Evolutionary conservation across 768 basidiomycete species (phyloP).

Genomic region (Pleurotus giganteus): DNA sequence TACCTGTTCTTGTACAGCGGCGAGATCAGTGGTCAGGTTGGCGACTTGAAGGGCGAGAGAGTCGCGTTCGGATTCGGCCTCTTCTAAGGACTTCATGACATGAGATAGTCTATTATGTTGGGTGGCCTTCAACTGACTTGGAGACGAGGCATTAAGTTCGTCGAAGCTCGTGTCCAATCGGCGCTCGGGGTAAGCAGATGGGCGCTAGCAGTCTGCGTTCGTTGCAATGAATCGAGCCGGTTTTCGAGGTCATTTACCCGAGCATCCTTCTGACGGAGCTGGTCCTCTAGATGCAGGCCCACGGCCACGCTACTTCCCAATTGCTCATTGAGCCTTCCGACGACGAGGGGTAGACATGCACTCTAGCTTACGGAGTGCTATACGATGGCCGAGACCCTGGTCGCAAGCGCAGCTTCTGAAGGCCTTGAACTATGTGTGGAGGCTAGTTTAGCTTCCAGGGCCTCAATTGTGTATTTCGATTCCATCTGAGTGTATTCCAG

Average conservation of each 20-base stretch:
- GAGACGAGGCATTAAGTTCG: slow-evolving; percentile 29
- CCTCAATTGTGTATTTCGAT: slow-evolving; percentile 60
- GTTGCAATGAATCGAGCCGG: neutral
- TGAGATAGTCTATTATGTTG: slow-evolving; percentile 35
- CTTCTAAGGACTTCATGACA: slow-evolving; percentile 46
- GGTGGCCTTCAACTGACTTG: slow-evolving; percentile 35
- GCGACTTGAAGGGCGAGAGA: slow-evolving; percentile 62
- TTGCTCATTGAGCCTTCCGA: slow-evolving; percentile 31
- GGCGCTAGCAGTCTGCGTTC: neutral
- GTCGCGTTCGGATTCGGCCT: slow-evolving; percentile 63
- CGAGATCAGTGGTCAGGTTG: slow-evolving; percentile 62
- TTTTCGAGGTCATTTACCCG: neutral
- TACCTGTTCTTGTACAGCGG: slow-evolving; percentile 50
- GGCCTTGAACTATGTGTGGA: neutral
- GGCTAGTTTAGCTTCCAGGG: slow-evolving; percentile 50
- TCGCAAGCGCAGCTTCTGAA: neutral
- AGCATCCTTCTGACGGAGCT: slow-evolving; percentile 10
- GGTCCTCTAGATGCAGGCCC: neutral
- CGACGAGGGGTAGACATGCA: slow-evolving; percentile 23
- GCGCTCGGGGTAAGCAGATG: slow-evolving; percentile 19
- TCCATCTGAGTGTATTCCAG: slow-evolving; percentile 70
- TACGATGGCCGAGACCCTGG: neutral
- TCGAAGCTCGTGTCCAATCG: slow-evolving; percentile 29
- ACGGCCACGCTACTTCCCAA: neutral
- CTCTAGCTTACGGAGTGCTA: neutral